Percentiles rank a stretch among this genome's conserved stretches.
phyloP scores from a whole-genome alignment of 768 basidiomycete species.

The Boletus subparvulus region DNA sequence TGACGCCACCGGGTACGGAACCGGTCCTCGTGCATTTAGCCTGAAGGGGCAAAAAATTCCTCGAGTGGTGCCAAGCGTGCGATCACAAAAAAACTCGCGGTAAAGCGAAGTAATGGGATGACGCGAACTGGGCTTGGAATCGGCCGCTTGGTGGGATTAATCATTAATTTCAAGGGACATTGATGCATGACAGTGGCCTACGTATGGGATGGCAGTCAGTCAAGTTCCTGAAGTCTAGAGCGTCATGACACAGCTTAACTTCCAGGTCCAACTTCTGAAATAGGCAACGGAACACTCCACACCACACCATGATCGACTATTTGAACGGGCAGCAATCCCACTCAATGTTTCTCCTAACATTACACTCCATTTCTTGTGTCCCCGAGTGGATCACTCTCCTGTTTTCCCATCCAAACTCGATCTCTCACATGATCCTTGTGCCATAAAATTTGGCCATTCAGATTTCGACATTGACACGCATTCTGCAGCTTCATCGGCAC shows the following conservation, averaged over 20 bases:
- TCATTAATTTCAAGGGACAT: slow-evolving; percentile 1
- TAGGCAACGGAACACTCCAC: slow-evolving; percentile 22
- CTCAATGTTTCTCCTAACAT: slow-evolving; percentile 13
- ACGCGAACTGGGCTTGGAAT: neutral
- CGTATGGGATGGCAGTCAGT: neutral
- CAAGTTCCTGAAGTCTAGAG: slow-evolving; percentile 20
- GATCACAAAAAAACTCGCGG: neutral
- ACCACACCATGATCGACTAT: slow-evolving; percentile 28
- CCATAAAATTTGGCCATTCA: slow-evolving; percentile 4
- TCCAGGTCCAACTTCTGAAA: slow-evolving; percentile 23
- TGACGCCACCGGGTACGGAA: neutral
- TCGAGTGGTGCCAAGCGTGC: neutral
- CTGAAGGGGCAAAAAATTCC: neutral
- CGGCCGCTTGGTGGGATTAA: neutral
- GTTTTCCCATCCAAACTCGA: neutral
- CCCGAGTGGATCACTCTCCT: neutral
- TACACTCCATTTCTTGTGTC: slow-evolving; percentile 1
- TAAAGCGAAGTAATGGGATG: neutral
- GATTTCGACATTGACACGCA: neutral
- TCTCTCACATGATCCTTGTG: neutral
- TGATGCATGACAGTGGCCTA: neutral
- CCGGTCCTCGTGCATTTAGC: neutral
- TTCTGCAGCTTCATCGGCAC: neutral
- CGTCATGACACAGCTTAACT: slow-evolving; percentile 10
- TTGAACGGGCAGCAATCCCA: slow-evolving; percentile 17